Percentiles rank a stretch among this genome's conserved stretches.
phyloP scores from a whole-genome alignment of 2,329 filamentous ascomycete species.

The Colletotrichum spinosum region DNA sequence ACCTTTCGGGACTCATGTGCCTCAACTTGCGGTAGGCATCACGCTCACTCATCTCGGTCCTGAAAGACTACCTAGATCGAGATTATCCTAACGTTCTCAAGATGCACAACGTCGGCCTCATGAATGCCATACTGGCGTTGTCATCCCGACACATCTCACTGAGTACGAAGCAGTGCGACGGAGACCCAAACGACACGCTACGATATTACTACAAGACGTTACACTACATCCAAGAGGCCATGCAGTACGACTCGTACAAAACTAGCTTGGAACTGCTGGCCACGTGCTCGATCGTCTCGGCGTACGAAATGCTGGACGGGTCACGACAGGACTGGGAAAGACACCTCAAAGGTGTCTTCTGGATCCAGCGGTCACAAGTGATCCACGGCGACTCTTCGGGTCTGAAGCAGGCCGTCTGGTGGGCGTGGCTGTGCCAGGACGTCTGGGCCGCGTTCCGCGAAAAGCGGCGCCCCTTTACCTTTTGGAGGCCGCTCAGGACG shows the following conservation, averaged over 20 bases:
- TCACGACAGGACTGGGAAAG: conserved; percentile 67
- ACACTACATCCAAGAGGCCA: conserved; percentile 69
- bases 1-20: conserved; percentile 30
- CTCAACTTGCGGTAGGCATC: conserved; percentile 27
- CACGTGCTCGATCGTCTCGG: conserved; percentile 70
- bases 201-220: conserved; percentile 73
- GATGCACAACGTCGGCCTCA: conserved; percentile 41
- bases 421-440: conserved; percentile 74
- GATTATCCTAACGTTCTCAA: background rate
- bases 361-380: conserved; percentile 72
- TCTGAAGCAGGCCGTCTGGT: conserved; percentile 70
- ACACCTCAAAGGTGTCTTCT: conserved; percentile 73
- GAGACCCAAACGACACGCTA: conserved; percentile 43
- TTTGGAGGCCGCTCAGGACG: conserved; percentile 65
- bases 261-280: conserved; percentile 68
- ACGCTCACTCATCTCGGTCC: background rate
- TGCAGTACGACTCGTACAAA: conserved; percentile 68
- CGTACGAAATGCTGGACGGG: conserved; percentile 74
- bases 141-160: conserved; percentile 41
- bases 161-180: conserved; percentile 32
- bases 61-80: background rate
- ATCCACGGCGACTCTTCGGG: conserved; percentile 70
- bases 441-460: conserved; percentile 74
- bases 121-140: conserved; percentile 45
- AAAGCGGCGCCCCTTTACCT: conserved; percentile 65